phyloP scores from a whole-genome alignment of 768 basidiomycete species.

The Leccinum subgranulosum region DNA sequence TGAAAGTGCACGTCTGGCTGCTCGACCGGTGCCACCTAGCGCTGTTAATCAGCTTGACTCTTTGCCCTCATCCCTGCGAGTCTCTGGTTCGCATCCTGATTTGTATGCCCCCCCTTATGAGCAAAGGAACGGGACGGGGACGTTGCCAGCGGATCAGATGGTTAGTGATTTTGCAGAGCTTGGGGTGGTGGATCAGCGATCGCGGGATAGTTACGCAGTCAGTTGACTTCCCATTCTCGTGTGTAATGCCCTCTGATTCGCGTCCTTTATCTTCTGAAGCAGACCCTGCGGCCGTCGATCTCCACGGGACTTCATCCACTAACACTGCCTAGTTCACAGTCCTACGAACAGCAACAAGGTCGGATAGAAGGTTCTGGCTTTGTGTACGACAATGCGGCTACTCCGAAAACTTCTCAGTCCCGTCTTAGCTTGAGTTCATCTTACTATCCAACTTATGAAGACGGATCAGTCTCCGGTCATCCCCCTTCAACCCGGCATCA shows the following conservation, averaged over 20 bases:
- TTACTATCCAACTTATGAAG: slow-evolving; percentile 49
- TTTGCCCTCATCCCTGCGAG: slow-evolving; percentile 57
- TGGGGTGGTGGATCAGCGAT: slow-evolving; percentile 46
- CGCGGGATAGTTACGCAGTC: slow-evolving; percentile 61
- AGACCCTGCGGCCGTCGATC: slow-evolving; percentile 37
- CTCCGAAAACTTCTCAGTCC: slow-evolving; percentile 36
- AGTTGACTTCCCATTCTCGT: slow-evolving; percentile 23
- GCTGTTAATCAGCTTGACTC: slow-evolving; percentile 44
- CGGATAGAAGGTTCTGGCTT: slow-evolving; percentile 32
- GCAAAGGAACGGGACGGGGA: slow-evolving; percentile 37
- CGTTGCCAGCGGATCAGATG: slow-evolving; percentile 49
- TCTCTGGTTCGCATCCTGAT: slow-evolving; percentile 63
- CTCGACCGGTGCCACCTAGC: slow-evolving; percentile 19
- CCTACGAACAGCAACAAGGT: slow-evolving; percentile 36
- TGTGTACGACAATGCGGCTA: slow-evolving; percentile 38
- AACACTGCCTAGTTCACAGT: slow-evolving; percentile 33
- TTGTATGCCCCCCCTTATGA: slow-evolving; percentile 78
- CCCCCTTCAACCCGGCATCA: slow-evolving; percentile 37
- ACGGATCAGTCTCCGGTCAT: slow-evolving; percentile 26
- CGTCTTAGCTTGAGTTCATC: slow-evolving; percentile 32
- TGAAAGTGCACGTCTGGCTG: slow-evolving; percentile 16
- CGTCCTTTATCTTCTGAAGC: slow-evolving; percentile 30
- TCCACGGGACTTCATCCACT: slow-evolving; percentile 33
- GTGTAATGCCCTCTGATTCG: slow-evolving; percentile 12
- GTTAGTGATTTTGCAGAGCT: slow-evolving; percentile 67